Evolutionary conservation across 768 basidiomycete genomes (phyloP), one percentile per base, ranked within the genome.

Genomic region (Gelatoporia subvermispora): DNA sequence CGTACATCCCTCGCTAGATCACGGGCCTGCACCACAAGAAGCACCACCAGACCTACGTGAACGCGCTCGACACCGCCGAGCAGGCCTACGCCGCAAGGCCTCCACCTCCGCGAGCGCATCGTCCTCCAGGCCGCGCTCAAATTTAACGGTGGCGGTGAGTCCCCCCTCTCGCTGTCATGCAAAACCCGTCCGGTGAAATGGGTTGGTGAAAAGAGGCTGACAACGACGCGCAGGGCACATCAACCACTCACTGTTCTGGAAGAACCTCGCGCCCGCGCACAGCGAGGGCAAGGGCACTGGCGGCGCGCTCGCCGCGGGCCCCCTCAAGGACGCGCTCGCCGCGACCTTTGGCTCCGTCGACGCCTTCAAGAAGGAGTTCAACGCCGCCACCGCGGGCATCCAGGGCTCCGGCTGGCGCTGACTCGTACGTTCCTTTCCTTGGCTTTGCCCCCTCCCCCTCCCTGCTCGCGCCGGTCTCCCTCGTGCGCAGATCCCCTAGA

Each of bases 381-480:
- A 95, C 68, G 69, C 88, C 31, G 76, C 84, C 37, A 91, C 93
- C 38, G 82, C 83, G 36, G 89, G 70, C 28, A 90, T 97, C 50
- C 94, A 96, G 64, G 94, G 93, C 22, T 89, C 86, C 44, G 93
- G 93, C 35, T 96, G 94, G 93, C 93, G 91, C 52, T 97, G 93
- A 93, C 77, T 96, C 63, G 91, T 93, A 61, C 62, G 87, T 82
- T 31, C 7, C 18, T 36, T 39, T 37, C n/a, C 11, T 31, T n/a
- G 16, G n/a, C 18, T 43, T 18, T 22, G 4, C 2, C n/a, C 5
- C 36, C 11, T 8, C n/a, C 10, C 35, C 35, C 35, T 9, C 35
- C 10, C n/a, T n/a, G 9, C 35, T n/a, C 35, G 35, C 10, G 10
- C 35, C 9, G 35, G 9, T 10, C 10, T n/a, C 35, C 35, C 35